Percentiles rank a stretch among this genome's conserved stretches.
These are phyloP conservation scores for Ceratobasidium sp. DNA, from an alignment of 1,284 basidiomycete species.

Conservation along the genomic window DNA sequence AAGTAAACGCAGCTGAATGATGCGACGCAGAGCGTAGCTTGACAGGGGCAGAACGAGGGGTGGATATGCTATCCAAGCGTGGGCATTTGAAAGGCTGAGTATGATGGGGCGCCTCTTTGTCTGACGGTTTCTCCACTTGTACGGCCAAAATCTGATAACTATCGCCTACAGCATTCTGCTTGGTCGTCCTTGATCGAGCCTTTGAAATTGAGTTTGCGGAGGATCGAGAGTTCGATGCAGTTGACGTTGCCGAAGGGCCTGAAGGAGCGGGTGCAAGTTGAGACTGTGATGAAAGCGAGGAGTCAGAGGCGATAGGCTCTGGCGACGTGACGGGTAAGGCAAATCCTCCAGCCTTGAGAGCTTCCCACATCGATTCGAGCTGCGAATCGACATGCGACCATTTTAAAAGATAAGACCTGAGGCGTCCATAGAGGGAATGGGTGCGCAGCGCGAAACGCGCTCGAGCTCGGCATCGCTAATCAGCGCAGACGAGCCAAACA, in stretches of 20 bases:
- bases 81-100: background rate
- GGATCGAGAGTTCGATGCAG: background rate
- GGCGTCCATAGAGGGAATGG: background rate
- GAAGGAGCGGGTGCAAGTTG: background rate
- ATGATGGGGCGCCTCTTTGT: background rate
- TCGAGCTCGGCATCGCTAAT: conserved; percentile 17
- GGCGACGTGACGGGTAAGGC: background rate
- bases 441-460: conserved; percentile 16
- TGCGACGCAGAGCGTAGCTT: background rate
- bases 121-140: background rate
- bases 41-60: background rate
- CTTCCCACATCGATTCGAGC: conserved; percentile 15
- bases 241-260: background rate
- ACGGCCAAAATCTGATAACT: background rate
- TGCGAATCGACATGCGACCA: conserved; percentile 2
- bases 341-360: conserved; percentile 1
- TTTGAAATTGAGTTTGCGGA: background rate
- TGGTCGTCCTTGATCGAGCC: background rate
- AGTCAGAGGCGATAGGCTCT: background rate
- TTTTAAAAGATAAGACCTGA: conserved; percentile 1
- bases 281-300: background rate
- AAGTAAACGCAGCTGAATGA: background rate
- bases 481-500: conserved; percentile 7
- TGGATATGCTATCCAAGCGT: background rate
- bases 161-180: background rate